Conservation (phyloP, 2,329 filamentous ascomycete genomes). For the Parasarocladium wereldwijsianum region DNA sequence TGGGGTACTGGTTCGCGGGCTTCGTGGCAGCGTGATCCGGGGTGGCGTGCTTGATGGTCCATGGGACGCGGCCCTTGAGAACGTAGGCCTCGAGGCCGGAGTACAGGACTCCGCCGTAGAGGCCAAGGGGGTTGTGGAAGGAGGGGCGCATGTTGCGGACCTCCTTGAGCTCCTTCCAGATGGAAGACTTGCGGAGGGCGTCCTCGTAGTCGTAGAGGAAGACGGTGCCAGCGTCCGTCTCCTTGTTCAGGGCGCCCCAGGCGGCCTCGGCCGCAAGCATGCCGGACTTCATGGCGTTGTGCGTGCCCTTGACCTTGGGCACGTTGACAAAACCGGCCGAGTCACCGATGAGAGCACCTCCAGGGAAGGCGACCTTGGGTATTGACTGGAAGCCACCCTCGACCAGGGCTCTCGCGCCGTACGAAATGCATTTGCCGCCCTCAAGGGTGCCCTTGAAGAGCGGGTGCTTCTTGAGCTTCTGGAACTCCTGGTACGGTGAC, state of each 20-base stretch:
- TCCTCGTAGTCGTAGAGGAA: conserved; percentile 95
- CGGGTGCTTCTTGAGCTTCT: conserved; percentile 98
- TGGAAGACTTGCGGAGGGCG: conserved; percentile 65
- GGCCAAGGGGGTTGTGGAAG: conserved; percentile 74
- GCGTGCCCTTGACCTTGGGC: conserved; percentile 95
- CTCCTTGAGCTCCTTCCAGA: conserved; percentile 89
- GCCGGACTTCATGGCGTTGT: conserved; percentile 93
- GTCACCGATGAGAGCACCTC: conserved; percentile 88
- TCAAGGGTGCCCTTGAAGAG: conserved; percentile 76
- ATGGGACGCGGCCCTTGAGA: conserved; percentile 72
- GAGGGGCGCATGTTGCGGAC: conserved; percentile 96
- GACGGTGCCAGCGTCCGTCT: conserved; percentile 49
- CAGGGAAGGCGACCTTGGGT: conserved; percentile 91
- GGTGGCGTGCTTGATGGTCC: conserved; percentile 78
- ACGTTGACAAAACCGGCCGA: conserved; percentile 95
- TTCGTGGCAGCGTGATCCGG: conserved; percentile 70
- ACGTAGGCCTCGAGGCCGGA: conserved; percentile 85
- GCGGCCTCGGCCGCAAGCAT: conserved; percentile 92
- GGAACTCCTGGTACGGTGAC: conserved; percentile 90
- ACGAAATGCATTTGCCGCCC: conserved; percentile 94
- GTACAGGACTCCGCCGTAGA: conserved; percentile 84
- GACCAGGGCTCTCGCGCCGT: conserved; percentile 78
- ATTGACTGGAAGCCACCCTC: conserved; percentile 97
- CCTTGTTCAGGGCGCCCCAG: conserved; percentile 52
- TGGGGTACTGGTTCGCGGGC: conserved; percentile 60